phyloP scores from a whole-genome alignment of 1,139 yeast genomes.

The Yamadazyma blattariae region DNA sequence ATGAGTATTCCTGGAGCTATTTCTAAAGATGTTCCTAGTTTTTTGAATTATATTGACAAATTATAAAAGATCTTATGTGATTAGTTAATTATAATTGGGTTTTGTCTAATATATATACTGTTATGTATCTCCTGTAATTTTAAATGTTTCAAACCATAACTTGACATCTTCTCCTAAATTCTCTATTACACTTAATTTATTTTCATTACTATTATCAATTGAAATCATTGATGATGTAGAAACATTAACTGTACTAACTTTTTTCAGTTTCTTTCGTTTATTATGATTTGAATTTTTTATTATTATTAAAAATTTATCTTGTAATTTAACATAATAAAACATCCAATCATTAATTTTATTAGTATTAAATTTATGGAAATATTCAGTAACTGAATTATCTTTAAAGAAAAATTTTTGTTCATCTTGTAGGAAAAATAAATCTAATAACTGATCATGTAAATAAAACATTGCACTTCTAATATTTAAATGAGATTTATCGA shows the following conservation, averaged over 20 bases:
- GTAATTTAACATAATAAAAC: conserved; percentile 37
- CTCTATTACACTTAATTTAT: conserved; percentile 38
- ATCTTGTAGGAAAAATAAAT: conserved; percentile 27
- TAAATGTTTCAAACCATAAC: conserved; percentile 36
- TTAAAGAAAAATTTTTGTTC: conserved; percentile 21
- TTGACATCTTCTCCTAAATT: conserved; percentile 46
- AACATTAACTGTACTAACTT: conserved; percentile 13
- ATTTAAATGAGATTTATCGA: conserved; percentile 11
- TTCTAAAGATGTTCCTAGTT: conserved; percentile 66
- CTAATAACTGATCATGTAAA: conserved; percentile 39
- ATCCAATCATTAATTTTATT: conserved; percentile 43
- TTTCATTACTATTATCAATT: conserved; percentile 17
- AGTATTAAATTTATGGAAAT: conserved; percentile 42
- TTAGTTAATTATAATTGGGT: neutral
- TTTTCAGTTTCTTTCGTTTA: conserved; percentile 11
- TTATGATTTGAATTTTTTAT: conserved; percentile 35
- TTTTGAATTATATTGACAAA: conserved; percentile 44
- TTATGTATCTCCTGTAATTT: conserved; percentile 19
- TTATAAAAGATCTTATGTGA: neutral
- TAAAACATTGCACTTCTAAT: conserved; percentile 31
- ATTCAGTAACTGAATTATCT: conserved; percentile 26
- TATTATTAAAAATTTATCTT: conserved; percentile 30
- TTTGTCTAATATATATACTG: neutral
- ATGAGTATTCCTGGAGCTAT: conserved; percentile 54
- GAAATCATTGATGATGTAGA: conserved; percentile 4